These are phyloP conservation scores for Dissophora ornata DNA, from an alignment of 192 early-diverging fungal genomes.

Conservation along the genomic window DNA sequence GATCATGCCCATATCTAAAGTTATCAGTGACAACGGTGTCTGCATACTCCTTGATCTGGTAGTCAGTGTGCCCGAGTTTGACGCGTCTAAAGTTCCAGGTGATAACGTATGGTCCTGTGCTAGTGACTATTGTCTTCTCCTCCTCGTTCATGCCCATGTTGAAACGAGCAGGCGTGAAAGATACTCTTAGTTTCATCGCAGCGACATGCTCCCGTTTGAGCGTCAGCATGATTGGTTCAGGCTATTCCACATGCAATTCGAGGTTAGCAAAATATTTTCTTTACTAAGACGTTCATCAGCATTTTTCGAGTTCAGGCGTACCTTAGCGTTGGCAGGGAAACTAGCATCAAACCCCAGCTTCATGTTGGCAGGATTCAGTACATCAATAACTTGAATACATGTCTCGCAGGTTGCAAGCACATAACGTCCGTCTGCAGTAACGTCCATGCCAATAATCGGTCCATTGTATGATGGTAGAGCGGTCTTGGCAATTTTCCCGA, in stretches of 20 bases:
- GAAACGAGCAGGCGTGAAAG: constrained; percentile 92
- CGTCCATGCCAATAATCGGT: constrained; percentile 89
- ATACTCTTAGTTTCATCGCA: constrained; percentile 69
- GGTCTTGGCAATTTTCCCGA: constrained; percentile 88
- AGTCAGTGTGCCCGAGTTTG: constrained; percentile 82
- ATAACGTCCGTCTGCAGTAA: constrained; percentile 87
- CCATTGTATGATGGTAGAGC: constrained; percentile 87
- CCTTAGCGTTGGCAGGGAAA: constrained; percentile 73
- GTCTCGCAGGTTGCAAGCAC: constrained; percentile 90
- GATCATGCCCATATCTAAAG: constrained; percentile 86
- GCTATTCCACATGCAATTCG: constrained; percentile 28
- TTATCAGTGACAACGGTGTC: constrained; percentile 90
- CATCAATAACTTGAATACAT: constrained; percentile 87
- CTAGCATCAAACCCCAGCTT: constrained; percentile 77
- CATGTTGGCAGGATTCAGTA: constrained; percentile 59
- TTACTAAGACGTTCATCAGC: no score
- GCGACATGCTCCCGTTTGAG: constrained; percentile 91
- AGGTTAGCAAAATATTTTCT: background rate
- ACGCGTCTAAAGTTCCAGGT: constrained; percentile 91
- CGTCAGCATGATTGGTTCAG: constrained; percentile 74
- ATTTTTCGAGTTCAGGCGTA: constrained; percentile 8
- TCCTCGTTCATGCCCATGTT: constrained; percentile 76
- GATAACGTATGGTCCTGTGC: constrained; percentile 90
- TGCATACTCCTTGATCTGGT: constrained; percentile 88
- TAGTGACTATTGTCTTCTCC: constrained; percentile 89